Evolutionary conservation across 2,329 filamentous ascomycete genomes (phyloP).

Genomic region (Cercospora sp.): DNA sequence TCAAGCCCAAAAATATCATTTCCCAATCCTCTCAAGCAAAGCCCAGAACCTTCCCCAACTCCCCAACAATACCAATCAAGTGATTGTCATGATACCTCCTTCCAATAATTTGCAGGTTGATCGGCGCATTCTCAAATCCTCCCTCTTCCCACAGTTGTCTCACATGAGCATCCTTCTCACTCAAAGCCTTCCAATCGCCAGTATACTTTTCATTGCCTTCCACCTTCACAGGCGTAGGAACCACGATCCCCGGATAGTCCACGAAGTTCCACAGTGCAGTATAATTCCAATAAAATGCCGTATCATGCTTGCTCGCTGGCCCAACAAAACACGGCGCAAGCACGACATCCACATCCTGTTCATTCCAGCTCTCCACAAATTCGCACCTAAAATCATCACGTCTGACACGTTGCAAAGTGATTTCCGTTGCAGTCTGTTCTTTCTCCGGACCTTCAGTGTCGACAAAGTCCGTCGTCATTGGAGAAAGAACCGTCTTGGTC

Average conservation of each 20-base stretch:
- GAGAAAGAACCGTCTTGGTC: constrained; percentile 22
- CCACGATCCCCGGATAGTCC: constrained; percentile 24
- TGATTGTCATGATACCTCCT: constrained; percentile 24
- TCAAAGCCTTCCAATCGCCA: constrained; percentile 16
- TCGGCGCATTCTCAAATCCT: constrained; percentile 23
- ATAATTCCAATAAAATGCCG: constrained; percentile 26
- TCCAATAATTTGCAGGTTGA: constrained; percentile 24
- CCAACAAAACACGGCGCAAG: constrained; percentile 26
- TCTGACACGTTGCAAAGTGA: constrained; percentile 16
- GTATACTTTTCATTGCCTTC: constrained; percentile 17
- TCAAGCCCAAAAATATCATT: no score
- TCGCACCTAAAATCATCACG: constrained; percentile 21
- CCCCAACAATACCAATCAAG: constrained; percentile 22
- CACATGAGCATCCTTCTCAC: constrained; percentile 20
- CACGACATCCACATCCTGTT: constrained; percentile 25
- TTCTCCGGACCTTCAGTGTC: constrained; percentile 10
- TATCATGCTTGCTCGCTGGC: constrained; percentile 24
- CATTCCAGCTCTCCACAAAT: constrained; percentile 25
- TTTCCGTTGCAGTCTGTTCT: constrained; percentile 24
- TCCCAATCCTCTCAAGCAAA: constrained; percentile 8
- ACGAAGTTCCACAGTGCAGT: constrained; percentile 27
- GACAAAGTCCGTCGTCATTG: constrained; percentile 13
- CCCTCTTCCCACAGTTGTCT: constrained; percentile 23
- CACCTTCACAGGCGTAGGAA: constrained; percentile 22
- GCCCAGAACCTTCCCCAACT: constrained; percentile 20